phyloP scores from a whole-genome alignment of 768 basidiomycete species.

The Pholiota microspora region DNA sequence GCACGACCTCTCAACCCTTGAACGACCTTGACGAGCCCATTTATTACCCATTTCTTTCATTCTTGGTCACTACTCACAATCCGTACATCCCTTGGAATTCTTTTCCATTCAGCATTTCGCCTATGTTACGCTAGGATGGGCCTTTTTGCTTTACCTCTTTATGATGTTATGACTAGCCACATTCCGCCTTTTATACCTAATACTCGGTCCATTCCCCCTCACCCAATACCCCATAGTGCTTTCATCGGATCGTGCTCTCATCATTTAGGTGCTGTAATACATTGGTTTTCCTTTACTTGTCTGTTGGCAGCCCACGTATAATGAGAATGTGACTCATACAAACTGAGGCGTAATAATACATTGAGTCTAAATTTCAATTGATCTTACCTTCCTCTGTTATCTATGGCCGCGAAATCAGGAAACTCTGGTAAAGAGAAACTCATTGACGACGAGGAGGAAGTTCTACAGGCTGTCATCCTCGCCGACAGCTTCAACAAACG shows the following conservation, averaged over 20 bases:
- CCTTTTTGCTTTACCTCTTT: constrained; percentile 44
- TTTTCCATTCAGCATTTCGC: constrained; percentile 28
- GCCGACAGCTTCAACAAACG: constrained; percentile 96
- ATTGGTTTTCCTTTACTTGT: constrained; percentile 32
- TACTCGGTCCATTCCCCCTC: constrained; percentile 58
- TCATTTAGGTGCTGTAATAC: constrained; percentile 59
- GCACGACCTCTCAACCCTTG: constrained; percentile 24
- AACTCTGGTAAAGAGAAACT: constrained; percentile 59
- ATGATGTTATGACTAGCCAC: constrained; percentile 67
- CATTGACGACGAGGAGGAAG: constrained; percentile 74
- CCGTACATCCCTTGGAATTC: constrained; percentile 32
- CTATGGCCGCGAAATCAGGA: constrained; percentile 67
- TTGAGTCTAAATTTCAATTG: constrained; percentile 4
- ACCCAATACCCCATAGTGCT: constrained; percentile 59
- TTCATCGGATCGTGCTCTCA: constrained; percentile 54
- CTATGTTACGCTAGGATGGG: constrained; percentile 62
- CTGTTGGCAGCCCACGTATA: no score
- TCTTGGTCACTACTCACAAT: constrained; percentile 36
- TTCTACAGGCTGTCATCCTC: constrained; percentile 91
- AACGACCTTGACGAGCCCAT: constrained; percentile 45
- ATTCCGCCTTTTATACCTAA: constrained; percentile 64
- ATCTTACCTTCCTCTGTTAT: constrained; percentile 9
- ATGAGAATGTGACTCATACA: constrained; percentile 28
- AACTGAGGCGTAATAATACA: no score
- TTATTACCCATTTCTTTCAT: constrained; percentile 29